Evolutionary conservation across 140 eudicot genomes (phyloP), one percentile per base, ranked within the genome.

Genomic region (Ambrosia hybrid): DNA sequence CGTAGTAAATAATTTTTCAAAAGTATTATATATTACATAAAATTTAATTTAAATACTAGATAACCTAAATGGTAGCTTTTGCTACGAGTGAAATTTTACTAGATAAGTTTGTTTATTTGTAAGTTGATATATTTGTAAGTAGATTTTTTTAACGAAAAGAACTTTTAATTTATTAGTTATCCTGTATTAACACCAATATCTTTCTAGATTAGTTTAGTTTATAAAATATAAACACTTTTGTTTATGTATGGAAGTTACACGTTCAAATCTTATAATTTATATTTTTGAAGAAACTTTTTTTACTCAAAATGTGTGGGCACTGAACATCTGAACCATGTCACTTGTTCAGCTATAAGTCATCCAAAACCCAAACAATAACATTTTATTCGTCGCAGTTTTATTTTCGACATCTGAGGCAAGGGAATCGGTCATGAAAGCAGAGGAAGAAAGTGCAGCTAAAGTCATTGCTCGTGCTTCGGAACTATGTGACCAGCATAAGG

Each of bases 381-480:
- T 10, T 11, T 48, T 48, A 48, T 1, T 8, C 14, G 36, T 8
- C 53, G 36, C 55, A 80, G 87, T 76, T 51, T 55, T 79, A 15
- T 77, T 76, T 69, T 70, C 87, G 41, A 59, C 87, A 3, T 63
- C 89, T 11, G 68, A 74, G 70, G 73, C 79, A 82, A 79, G 79
- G 36, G 87, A 87, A 30, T 68, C 85, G 4, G 78, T 84, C 63
- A 51, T 16, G 59, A 82, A 87, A 79, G 92, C 83, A 0, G 83
- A 79, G 57, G 81, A 76, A 58, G 82, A 84, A 66, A 84, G 78
- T 41, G 85, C 85, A 65, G 84, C 89, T 34, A 65, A 75, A 45
- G 36, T 86, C 37, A 81, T 87, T 16, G 71, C 89, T 56, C 92
- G 89, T 26, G 85, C 89, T 8, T 30, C 82, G 13, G 81, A 81